phyloP scores from a whole-genome alignment of 805 yeast genomes.

The Metschnikowia kunwiensis region DNA sequence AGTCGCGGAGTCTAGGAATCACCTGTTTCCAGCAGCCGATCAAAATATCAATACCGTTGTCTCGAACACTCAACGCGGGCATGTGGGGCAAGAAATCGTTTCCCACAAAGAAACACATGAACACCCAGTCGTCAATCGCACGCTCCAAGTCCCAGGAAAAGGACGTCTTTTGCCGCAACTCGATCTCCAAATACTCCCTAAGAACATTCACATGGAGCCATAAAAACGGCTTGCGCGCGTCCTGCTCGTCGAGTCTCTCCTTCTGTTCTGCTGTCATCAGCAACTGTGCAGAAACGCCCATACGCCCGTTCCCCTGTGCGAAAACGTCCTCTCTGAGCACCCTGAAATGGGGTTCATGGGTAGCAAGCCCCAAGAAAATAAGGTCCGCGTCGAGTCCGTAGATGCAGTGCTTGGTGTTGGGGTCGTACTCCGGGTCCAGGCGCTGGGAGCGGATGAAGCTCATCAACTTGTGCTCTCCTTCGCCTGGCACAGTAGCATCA shows the following conservation, averaged over 20 bases:
- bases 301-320: conserved; percentile 58
- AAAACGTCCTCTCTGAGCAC: conserved; percentile 95
- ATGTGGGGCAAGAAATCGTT: conserved; percentile 97
- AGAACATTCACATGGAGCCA: conserved; percentile 90
- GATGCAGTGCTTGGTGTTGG: conserved; percentile 93
- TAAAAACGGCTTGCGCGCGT: conserved; percentile 74
- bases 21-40: conserved; percentile 79
- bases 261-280: conserved; percentile 61
- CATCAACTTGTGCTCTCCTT: conserved; percentile 99
- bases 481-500: conserved; percentile 98
- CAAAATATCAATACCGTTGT: conserved; percentile 82
- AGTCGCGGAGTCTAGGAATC: conserved; percentile 65
- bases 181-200: conserved; percentile 84
- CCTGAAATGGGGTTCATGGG: conserved; percentile 96
- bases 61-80: conserved; percentile 92
- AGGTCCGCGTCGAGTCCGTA: conserved; percentile 98
- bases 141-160: conserved; percentile 86
- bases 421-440: conserved; percentile 79
- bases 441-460: conserved; percentile 89
- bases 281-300: conserved; percentile 48
- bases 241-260: conserved; percentile 38
- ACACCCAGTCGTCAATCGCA: conserved; percentile 98
- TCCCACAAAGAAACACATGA: conserved; percentile 97
- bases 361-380: conserved; percentile 91
- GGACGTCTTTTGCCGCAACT: conserved; percentile 68